Percentiles rank a stretch among this genome's conserved stretches.
These are phyloP conservation scores for Tylopilus vinaceipallidus DNA, from an alignment of 768 basidiomycete species.

Conservation along the genomic window DNA sequence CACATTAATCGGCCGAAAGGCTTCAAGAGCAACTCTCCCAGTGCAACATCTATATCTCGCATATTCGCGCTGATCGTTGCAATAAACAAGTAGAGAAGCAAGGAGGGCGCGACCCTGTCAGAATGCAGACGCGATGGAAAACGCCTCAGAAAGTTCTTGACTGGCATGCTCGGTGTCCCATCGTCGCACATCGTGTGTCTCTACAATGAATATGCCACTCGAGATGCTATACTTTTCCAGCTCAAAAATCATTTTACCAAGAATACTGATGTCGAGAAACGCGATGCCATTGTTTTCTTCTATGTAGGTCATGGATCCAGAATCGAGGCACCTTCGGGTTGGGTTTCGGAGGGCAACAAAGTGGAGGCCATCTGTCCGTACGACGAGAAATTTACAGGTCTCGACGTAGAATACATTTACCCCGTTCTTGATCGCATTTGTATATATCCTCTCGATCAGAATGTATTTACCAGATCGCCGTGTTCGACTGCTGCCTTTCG, in stretches of 20 bases:
- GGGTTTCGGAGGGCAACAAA: constrained; percentile 13
- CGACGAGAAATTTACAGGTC: constrained; percentile 3
- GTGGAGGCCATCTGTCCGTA: constrained; percentile 19
- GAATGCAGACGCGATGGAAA: constrained; percentile 20
- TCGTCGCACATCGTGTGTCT: constrained; percentile 12
- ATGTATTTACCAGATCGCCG: constrained; percentile 5
- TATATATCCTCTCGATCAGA: neutral
- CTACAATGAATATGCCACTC: constrained; percentile 14
- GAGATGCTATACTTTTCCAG: neutral
- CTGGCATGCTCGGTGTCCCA: constrained; percentile 11
- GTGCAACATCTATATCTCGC: constrained; percentile 1
- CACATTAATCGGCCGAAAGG: neutral
- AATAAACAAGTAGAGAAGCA: constrained; percentile 9
- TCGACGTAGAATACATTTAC: constrained; percentile 5
- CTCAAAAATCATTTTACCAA: constrained; percentile 9
- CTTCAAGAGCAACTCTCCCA: neutral
- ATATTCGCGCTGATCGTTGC: constrained; percentile 21
- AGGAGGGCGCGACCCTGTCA: neutral
- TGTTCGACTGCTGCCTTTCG: constrained; percentile 22
- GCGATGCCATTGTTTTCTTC: constrained; percentile 20
- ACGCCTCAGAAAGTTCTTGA: constrained; percentile 11
- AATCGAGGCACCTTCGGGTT: constrained; percentile 8
- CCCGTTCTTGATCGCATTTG: constrained; percentile 14
- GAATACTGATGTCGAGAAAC: constrained; percentile 6
- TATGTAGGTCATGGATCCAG: constrained; percentile 19